Evolutionary conservation across 2,329 filamentous ascomycete genomes (phyloP).

Genomic region (Exophiala sideris): DNA sequence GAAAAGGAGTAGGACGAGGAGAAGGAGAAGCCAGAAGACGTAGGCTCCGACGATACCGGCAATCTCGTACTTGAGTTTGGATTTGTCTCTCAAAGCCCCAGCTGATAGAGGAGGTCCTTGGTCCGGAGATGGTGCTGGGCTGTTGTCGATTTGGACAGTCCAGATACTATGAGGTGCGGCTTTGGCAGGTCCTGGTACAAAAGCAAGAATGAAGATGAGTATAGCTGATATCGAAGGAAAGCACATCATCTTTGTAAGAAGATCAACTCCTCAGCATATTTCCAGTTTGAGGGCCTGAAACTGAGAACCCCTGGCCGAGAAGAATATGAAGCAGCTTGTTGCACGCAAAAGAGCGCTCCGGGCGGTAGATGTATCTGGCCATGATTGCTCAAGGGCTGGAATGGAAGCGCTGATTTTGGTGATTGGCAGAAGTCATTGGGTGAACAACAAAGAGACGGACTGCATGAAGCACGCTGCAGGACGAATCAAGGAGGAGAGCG

Average conservation of each 20-base stretch:
- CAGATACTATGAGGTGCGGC: conserved; percentile 24
- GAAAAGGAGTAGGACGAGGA: conserved; percentile 63
- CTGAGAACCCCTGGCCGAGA: conserved; percentile 21
- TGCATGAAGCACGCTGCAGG: conserved; percentile 21
- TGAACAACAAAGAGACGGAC: conserved; percentile 1
- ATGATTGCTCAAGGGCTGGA: conserved; percentile 18
- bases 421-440: conserved; percentile 15
- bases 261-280: conserved; percentile 17
- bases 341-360: conserved; percentile 20
- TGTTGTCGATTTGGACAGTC: conserved; percentile 49
- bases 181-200: conserved; percentile 4
- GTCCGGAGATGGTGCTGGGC: conserved; percentile 58
- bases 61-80: conserved; percentile 74
- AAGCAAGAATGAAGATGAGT: conserved; percentile 14
- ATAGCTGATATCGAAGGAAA: not conserved
- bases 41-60: conserved; percentile 82
- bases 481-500: conserved; percentile 17
- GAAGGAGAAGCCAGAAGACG: conserved; percentile 69
- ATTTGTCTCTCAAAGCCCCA: conserved; percentile 57
- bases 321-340: conserved; percentile 23
- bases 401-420: conserved; percentile 9
- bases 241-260: conserved; percentile 27
- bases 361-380: conserved; percentile 26
- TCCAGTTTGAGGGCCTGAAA: conserved; percentile 22
- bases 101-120: conserved; percentile 59